phyloP scores from a whole-genome alignment of 148 eudicot genomes.

The Heliamphora exappendiculata region DNA sequence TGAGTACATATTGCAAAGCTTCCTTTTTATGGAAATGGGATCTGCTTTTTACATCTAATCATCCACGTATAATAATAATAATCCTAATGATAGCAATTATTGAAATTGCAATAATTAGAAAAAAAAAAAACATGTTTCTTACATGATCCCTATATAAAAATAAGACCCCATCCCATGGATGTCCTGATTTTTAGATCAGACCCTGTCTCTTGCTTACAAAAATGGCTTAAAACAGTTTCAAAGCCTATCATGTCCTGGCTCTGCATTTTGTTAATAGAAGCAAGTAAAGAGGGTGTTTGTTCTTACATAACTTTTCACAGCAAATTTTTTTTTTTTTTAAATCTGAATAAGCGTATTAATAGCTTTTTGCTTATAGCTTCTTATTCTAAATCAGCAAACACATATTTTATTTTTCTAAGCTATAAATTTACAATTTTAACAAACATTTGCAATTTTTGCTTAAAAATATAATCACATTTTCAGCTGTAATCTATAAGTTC shows the following conservation, averaged over 20 bases:
- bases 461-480: too few species aligned
- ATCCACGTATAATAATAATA: slow-evolving; percentile 23
- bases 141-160: slow-evolving; percentile 18
- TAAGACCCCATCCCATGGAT: slow-evolving; percentile 18
- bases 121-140: not conserved
- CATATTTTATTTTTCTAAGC: too few species aligned
- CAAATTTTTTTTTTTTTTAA: slow-evolving; percentile 6
- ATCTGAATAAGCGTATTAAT: too few species aligned
- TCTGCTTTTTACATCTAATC: slow-evolving; percentile 63
- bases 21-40: slow-evolving; percentile 68
- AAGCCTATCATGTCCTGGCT: slow-evolving; percentile 33
- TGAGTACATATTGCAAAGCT: slow-evolving; percentile 44
- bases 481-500: too few species aligned
- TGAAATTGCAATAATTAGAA: not conserved
- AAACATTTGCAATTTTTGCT: too few species aligned
- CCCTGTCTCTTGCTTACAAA: slow-evolving; percentile 32
- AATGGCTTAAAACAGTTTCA: slow-evolving; percentile 20
- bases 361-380: too few species aligned
- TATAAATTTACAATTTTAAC: too few species aligned
- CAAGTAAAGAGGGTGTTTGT: slow-evolving; percentile 25
- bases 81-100: slow-evolving; percentile 19
- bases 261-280: slow-evolving; percentile 19
- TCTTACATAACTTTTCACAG: too few species aligned
- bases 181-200: slow-evolving; percentile 33
- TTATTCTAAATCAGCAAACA: too few species aligned